Evolutionary conservation across 1,284 basidiomycete genomes (phyloP), one percentile per base, ranked within the genome.

Genomic region (Irpex sp.): DNA sequence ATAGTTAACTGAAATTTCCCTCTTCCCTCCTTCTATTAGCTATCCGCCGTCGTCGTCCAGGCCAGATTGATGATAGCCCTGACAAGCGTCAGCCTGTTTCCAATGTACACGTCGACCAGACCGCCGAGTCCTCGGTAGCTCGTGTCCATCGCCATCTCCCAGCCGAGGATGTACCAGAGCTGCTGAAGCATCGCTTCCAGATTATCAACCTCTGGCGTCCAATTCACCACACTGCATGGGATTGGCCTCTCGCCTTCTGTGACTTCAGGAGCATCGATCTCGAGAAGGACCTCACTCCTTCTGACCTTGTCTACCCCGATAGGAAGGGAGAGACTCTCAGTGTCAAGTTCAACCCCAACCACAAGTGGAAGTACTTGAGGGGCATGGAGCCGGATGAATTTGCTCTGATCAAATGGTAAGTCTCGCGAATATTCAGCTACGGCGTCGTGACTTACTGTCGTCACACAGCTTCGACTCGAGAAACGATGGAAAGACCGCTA

Each of bases 181-280:
- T 82, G 21, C 72, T 83, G 26, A 72, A 76, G 58, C 73, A 76
- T 31, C 82, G 85, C 21, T 85, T 83, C 75, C 87, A 90, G 71
- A 85, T 90, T 60, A 84, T 91, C 75, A 91, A 91, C 75, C 80
- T 91, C 63, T 91, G 89, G 89, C 76, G 87, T 6, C 88, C 88
- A 1, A 85, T 91, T 64, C 67, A 73, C 5, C 75, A 82, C 64
- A 71, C 82, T 2, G 84, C 86, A 7, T 72, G 76, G 44, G 87
- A 89, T 69, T 81, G 77, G 75, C 88, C 88, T 1, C 79, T 90
- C 49, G 84, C 83, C 1, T 75, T 89, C 4, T 88, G 86, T 68
- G 89, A 91, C 68, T 86, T 75, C 68, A 73, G 83, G 31, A 82
- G 78, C 40, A 80, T 91, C n/a, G 77, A 84, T 65, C 58, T 68